Percentiles rank a stretch among this genome's conserved stretches.
These are phyloP conservation scores for Stephanodiscus triporus DNA, from an alignment of 108 stramenopile genomes.

Conservation along the genomic window DNA sequence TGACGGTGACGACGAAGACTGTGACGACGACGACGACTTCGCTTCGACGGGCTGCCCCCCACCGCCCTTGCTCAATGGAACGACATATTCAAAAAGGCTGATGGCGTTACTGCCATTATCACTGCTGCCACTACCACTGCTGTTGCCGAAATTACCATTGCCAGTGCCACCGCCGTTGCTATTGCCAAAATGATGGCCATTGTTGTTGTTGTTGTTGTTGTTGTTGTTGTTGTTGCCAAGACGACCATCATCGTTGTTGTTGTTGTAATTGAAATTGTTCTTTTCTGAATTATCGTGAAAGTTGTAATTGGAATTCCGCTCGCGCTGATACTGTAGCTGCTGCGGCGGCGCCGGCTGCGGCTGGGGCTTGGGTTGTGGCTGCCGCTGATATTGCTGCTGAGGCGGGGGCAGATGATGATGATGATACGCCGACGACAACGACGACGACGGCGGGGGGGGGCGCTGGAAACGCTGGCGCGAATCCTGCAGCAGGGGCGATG, in stretches of 20 bases:
- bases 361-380: neutral
- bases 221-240: conserved; percentile 2
- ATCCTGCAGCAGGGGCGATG: no score
- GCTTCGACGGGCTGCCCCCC: neutral
- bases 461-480: no score
- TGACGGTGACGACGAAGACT: neutral
- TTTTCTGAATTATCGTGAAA: neutral
- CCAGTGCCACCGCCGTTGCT: no score
- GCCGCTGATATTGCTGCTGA: neutral
- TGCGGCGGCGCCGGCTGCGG: neutral
- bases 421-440: no score
- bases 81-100: neutral
- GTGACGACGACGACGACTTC: neutral
- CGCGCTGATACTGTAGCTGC: neutral
- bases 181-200: neutral
- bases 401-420: no score
- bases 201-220: neutral
- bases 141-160: neutral
- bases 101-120: neutral
- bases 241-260: neutral
- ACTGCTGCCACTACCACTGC: neutral
- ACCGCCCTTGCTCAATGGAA: conserved; percentile 4
- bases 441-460: no score
- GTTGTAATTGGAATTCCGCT: neutral
- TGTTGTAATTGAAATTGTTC: no score